Evolutionary conservation across 495 filamentous ascomycete species (phyloP).

Genomic region (Hypoxylon crocopeplum): DNA sequence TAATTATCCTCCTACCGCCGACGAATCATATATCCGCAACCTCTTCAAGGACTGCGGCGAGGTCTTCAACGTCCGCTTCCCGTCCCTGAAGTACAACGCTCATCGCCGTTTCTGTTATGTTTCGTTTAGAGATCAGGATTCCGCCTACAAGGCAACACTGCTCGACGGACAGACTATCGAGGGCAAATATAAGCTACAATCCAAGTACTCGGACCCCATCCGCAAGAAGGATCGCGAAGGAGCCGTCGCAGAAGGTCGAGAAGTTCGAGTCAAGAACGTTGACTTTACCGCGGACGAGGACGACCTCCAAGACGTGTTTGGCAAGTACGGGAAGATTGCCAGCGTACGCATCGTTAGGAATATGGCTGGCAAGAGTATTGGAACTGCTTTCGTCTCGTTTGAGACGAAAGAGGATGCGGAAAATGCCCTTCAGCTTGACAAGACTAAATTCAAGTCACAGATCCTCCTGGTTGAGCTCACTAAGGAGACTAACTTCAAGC

Average conservation of each 20-base stretch:
- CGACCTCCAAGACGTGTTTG: slow-evolving; percentile 73
- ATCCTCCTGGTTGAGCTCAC: slow-evolving; percentile 73
- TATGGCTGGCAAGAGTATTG: slow-evolving; percentile 69
- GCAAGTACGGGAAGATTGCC: slow-evolving; percentile 76
- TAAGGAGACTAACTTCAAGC: slow-evolving; percentile 51
- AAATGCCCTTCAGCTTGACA: slow-evolving; percentile 71
- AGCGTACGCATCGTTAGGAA: slow-evolving; percentile 68
- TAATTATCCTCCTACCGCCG: slow-evolving; percentile 86
- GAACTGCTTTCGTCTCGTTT: slow-evolving; percentile 80
- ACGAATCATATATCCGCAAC: slow-evolving; percentile 78
- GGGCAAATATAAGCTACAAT: slow-evolving; percentile 68
- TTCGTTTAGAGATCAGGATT: slow-evolving; percentile 72
- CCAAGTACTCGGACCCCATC: slow-evolving; percentile 82
- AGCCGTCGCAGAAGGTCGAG: slow-evolving; percentile 83
- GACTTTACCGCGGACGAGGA: slow-evolving; percentile 68
- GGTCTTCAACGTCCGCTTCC: slow-evolving; percentile 85
- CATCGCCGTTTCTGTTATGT: slow-evolving; percentile 94
- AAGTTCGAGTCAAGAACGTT: slow-evolving; percentile 82
- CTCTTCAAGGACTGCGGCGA: slow-evolving; percentile 81
- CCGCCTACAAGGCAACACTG: slow-evolving; percentile 70
- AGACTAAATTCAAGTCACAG: slow-evolving; percentile 71
- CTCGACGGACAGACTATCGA: slow-evolving; percentile 74
- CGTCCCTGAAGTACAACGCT: slow-evolving; percentile 86
- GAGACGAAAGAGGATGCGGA: slow-evolving; percentile 74
- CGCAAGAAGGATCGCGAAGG: slow-evolving; percentile 80